Percentiles rank a stretch among this genome's conserved stretches.
phyloP scores from a whole-genome alignment of 441 rosid species.

The Croton laevigatus region DNA sequence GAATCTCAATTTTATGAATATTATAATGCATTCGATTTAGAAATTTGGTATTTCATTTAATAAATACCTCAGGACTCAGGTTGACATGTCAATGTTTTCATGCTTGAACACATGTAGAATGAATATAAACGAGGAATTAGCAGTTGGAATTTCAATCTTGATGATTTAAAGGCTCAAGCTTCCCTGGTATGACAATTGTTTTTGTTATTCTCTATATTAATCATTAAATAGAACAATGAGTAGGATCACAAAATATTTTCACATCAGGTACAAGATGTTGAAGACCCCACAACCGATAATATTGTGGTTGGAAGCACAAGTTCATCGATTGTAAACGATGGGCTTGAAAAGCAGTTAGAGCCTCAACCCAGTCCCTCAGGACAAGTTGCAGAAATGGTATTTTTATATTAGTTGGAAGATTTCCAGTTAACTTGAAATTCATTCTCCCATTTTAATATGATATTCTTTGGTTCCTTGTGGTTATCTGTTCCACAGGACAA shows the following conservation, averaged over 20 bases:
- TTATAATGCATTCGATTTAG: no score
- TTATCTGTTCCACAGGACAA: constrained; percentile 49
- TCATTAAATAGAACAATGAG: background rate
- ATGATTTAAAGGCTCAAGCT: constrained; percentile 95
- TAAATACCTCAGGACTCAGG: background rate
- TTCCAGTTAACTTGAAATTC: constrained; percentile 10
- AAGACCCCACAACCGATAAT: constrained; percentile 50
- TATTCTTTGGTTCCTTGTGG: constrained; percentile 23
- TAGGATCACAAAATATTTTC: constrained; percentile 11
- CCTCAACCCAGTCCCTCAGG: constrained; percentile 27
- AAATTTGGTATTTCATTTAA: background rate
- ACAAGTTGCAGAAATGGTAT: constrained; percentile 46
- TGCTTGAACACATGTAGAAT: constrained; percentile 49
- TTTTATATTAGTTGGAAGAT: constrained; percentile 13
- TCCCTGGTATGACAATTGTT: constrained; percentile 60
- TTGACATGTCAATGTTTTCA: background rate
- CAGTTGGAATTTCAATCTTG: constrained; percentile 96
- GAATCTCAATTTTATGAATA: background rate
- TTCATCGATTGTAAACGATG: constrained; percentile 50
- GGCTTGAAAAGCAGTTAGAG: constrained; percentile 47
- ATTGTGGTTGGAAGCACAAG: constrained; percentile 50
- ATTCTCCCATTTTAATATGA: constrained; percentile 2
- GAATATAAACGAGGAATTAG: constrained; percentile 97
- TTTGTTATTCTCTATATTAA: constrained; percentile 3
- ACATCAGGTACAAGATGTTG: constrained; percentile 75